A percentile compares a stretch with the other conserved stretches of the same genome.
Conservation (phyloP, 768 basidiomycete genomes). For the Phanerochaete carnosa region DNA sequence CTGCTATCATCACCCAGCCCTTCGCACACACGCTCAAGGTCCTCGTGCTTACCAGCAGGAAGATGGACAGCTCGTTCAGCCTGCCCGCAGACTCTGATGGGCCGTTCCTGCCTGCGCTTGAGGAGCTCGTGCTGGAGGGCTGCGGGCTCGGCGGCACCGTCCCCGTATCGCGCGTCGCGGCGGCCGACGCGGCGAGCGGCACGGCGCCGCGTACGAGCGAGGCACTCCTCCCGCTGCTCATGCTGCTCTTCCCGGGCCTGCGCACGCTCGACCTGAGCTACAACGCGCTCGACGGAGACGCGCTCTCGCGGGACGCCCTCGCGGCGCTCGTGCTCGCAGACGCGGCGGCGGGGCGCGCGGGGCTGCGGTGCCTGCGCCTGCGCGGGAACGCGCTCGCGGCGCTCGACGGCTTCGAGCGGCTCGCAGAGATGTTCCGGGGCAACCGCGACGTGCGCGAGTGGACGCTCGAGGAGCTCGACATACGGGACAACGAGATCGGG, state of each 20-base stretch:
- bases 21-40: conserved; percentile 57
- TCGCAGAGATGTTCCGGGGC: conserved; percentile 66
- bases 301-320: conserved; percentile 47
- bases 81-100: conserved; percentile 39
- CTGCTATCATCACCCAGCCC: conserved; percentile 53
- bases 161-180: conserved; percentile 38
- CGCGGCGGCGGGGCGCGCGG: conserved; percentile 33
- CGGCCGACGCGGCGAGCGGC: conserved; percentile 27
- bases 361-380: conserved; percentile 62
- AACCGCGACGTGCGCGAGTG: conserved; percentile 60
- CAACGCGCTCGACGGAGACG: conserved; percentile 57
- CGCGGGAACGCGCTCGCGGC: conserved; percentile 65
- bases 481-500: conserved; percentile 78
- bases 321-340: conserved; percentile 49
- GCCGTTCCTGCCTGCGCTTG: conserved; percentile 59
- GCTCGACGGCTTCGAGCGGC: conserved; percentile 56
- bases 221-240: conserved; percentile 54
- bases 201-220: conserved; percentile 47
- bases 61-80: conserved; percentile 60
- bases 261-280: conserved; percentile 72
- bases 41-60: conserved; percentile 60
- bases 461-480: conserved; percentile 79
- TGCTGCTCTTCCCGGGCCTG: conserved; percentile 67
- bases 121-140: conserved; percentile 73
- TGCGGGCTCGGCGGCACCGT: conserved; percentile 65